Evolutionary conservation across 106 monocot genomes (phyloP).

Genomic region (Allium sativum): DNA sequence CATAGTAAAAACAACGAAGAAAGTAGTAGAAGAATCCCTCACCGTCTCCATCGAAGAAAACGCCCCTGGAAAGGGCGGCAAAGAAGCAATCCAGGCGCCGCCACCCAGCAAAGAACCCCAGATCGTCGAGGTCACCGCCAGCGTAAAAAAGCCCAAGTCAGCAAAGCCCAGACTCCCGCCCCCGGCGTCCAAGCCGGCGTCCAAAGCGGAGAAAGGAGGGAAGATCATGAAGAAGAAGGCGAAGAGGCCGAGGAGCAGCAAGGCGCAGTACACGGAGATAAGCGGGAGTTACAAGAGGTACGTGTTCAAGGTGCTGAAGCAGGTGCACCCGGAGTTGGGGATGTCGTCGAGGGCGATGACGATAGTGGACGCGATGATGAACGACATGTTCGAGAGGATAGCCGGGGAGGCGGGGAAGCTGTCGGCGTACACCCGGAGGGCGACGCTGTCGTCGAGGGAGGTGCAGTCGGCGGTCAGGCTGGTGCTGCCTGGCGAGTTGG

Average conservation of each 20-base stretch:
- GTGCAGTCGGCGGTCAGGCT: slow-evolving; percentile 13
- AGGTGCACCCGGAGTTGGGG: slow-evolving; percentile 31
- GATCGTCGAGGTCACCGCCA: background rate
- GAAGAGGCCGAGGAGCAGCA: slow-evolving; percentile 1
- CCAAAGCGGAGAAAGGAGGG: background rate
- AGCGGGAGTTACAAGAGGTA: slow-evolving; percentile 27
- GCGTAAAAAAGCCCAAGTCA: background rate
- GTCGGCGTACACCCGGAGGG: slow-evolving; percentile 3
- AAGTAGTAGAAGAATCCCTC: slow-evolving; percentile 27
- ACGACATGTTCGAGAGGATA: slow-evolving; percentile 34
- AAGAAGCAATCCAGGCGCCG: background rate
- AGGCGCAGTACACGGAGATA: background rate
- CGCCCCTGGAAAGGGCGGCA: background rate
- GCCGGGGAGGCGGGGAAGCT: slow-evolving; percentile 25
- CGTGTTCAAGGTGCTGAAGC: slow-evolving; percentile 34
- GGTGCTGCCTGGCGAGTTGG: slow-evolving; percentile 30
- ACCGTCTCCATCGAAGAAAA: slow-evolving; percentile 10
- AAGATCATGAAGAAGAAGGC: background rate
- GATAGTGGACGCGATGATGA: slow-evolving; percentile 32
- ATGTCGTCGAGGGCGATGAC: slow-evolving; percentile 24
- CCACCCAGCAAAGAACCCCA: background rate
- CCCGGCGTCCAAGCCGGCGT: background rate
- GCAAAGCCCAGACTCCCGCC: background rate
- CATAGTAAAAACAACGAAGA: slow-evolving; percentile 9
- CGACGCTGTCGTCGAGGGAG: slow-evolving; percentile 19